Percentiles rank a stretch among this genome's conserved stretches.
These are phyloP conservation scores for Nicotiana paniculata DNA, from an alignment of 257 asterid species.

Conservation along the genomic window DNA sequence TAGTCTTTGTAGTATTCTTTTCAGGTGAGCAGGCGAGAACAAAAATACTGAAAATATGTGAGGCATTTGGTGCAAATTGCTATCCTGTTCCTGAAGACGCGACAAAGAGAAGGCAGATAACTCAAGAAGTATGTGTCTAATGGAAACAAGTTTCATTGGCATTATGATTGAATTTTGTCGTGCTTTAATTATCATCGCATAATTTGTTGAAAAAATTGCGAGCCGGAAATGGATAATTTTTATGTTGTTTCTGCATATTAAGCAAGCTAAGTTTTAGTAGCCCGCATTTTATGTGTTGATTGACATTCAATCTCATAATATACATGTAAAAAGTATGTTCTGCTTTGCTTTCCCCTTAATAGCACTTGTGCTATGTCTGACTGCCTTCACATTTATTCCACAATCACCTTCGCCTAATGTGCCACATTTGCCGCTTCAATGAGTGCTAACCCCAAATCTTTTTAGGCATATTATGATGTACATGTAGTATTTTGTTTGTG, in stretches of 20 bases:
- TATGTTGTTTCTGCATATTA: neutral
- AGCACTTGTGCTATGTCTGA: neutral
- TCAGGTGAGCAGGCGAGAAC: constrained; percentile 97
- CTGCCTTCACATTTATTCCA: neutral
- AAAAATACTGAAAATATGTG: constrained; percentile 90
- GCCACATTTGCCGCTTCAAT: neutral
- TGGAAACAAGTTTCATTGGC: constrained; percentile 2
- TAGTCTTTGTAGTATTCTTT: constrained; percentile 90
- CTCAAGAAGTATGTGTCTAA: constrained; percentile 59
- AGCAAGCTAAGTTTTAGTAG: neutral
- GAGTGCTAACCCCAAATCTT: neutral
- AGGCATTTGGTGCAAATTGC: constrained; percentile 94
- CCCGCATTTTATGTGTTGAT: neutral
- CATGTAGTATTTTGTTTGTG: neutral
- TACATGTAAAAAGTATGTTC: neutral
- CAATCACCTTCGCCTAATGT: neutral
- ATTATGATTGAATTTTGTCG: neutral
- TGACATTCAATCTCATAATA: neutral
- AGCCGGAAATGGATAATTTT: neutral
- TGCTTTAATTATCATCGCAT: neutral
- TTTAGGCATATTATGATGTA: neutral
- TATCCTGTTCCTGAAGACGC: constrained; percentile 90
- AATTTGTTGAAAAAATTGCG: neutral
- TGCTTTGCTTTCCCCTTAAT: neutral
- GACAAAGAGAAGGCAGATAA: constrained; percentile 72